These are phyloP conservation scores for Rutidosis leptorrhynchoides DNA, from an alignment of 129 eudicot genomes.

Conservation along the genomic window DNA sequence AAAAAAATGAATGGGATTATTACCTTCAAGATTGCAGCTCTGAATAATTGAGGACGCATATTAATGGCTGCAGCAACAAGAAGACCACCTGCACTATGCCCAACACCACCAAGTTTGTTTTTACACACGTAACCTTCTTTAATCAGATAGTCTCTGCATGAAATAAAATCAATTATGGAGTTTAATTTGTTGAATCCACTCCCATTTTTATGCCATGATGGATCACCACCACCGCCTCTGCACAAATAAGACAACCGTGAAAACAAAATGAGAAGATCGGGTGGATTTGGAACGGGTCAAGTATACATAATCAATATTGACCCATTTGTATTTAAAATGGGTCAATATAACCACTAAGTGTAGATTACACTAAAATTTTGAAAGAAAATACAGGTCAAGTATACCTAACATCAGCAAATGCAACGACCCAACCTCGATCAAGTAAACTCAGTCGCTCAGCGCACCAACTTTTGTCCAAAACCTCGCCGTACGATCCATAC, in stretches of 20 bases:
- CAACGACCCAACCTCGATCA: slow-evolving; percentile 87
- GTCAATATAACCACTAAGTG: neutral
- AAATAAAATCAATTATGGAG: slow-evolving; percentile 72
- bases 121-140: slow-evolving; percentile 58
- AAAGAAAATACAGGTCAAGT: neutral
- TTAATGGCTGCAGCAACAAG: slow-evolving; percentile 74
- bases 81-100: slow-evolving; percentile 80
- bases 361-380: neutral
- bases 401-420: slow-evolving; percentile 97
- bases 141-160: slow-evolving; percentile 73
- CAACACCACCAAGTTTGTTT: slow-evolving; percentile 58
- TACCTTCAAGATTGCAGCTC: slow-evolving; percentile 79
- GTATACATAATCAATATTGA: neutral
- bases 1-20: neutral
- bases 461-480: slow-evolving; percentile 75
- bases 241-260: slow-evolving; percentile 19
- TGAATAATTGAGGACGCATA: slow-evolving; percentile 64
- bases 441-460: slow-evolving; percentile 77
- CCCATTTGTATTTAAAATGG: neutral
- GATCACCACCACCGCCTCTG: slow-evolving; percentile 87
- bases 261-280: neutral
- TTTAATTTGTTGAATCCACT: slow-evolving; percentile 62
- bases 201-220: slow-evolving; percentile 77
- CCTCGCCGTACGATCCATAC: slow-evolving; percentile 89
- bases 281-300: neutral